Conservation (phyloP, 345 rosid genomes). For the Euphorbia lathyris region DNA sequence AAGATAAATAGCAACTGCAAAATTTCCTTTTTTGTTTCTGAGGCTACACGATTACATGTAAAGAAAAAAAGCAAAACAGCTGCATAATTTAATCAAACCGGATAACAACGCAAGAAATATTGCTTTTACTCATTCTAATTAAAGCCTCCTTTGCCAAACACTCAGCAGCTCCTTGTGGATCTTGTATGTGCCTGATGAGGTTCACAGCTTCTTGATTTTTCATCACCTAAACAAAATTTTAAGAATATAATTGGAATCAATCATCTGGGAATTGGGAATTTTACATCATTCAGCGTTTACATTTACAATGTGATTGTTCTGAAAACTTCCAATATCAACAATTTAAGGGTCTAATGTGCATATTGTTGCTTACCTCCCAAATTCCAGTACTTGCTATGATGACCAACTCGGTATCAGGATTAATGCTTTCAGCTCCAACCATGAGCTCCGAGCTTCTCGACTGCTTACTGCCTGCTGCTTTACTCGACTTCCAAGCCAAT, state of each 20-base stretch:
- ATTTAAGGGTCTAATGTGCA: background rate
- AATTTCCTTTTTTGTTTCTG: background rate
- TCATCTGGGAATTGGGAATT: too few relatives aligned
- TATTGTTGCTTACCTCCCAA: constrained; percentile 53
- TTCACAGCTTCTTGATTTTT: constrained; percentile 70
- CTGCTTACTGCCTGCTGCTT: constrained; percentile 22
- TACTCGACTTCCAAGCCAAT: constrained; percentile 36
- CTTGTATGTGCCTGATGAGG: constrained; percentile 54
- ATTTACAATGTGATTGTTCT: background rate
- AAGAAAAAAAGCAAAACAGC: background rate
- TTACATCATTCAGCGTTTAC: too few relatives aligned
- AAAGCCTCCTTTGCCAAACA: constrained; percentile 65
- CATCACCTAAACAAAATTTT: constrained; percentile 47
- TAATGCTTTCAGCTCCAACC: constrained; percentile 39
- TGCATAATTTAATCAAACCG: constrained; percentile 37
- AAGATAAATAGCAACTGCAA: background rate
- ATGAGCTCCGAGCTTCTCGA: constrained; percentile 32
- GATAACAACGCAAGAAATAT: constrained; percentile 58
- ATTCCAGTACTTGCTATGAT: constrained; percentile 68
- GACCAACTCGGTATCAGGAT: constrained; percentile 54
- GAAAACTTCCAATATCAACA: background rate
- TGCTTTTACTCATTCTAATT: constrained; percentile 54
- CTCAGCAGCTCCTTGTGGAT: constrained; percentile 68
- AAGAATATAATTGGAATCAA: background rate
- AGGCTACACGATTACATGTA: background rate